These are phyloP conservation scores for Truncatella angustata DNA, from an alignment of 2,329 filamentous ascomycete species.

Conservation along the genomic window DNA sequence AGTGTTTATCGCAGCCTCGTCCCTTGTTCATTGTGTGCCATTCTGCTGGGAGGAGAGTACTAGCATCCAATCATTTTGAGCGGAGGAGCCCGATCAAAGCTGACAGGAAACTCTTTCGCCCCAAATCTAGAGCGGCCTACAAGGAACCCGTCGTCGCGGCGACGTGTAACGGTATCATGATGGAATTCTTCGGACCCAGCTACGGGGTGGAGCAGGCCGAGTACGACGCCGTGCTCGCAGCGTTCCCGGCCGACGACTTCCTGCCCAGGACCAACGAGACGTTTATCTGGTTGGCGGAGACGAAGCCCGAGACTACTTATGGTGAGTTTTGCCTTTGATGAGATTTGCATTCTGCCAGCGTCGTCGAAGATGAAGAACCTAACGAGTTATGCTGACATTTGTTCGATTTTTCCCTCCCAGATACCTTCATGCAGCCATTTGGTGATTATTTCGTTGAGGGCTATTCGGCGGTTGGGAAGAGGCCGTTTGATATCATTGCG, in stretches of 20 bases:
- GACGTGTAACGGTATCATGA: constrained; percentile 29
- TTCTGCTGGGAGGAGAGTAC: too few species aligned
- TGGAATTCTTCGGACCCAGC: constrained; percentile 36
- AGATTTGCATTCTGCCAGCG: background rate
- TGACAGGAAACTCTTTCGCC: too few species aligned
- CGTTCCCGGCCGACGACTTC: constrained; percentile 34
- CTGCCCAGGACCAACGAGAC: constrained; percentile 32
- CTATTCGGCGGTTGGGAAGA: constrained; percentile 10
- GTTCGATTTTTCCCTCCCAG: background rate
- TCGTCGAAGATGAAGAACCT: background rate
- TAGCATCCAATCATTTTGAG: too few species aligned
- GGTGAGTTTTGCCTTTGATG: constrained; percentile 19
- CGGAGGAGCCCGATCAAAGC: too few species aligned
- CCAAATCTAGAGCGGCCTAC: constrained; percentile 20
- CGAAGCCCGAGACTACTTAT: constrained; percentile 37
- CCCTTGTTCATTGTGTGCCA: too few species aligned
- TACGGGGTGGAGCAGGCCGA: constrained; percentile 29
- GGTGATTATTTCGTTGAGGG: constrained; percentile 13
- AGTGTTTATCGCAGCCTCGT: too few species aligned
- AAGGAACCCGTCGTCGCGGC: constrained; percentile 42
- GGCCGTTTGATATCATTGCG: constrained; percentile 6
- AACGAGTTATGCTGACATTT: background rate
- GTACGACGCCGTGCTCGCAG: constrained; percentile 29
- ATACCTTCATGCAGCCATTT: constrained; percentile 17
- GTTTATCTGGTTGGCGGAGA: constrained; percentile 36